Evolutionary conservation across 2,329 filamentous ascomycete species (phyloP).

Genomic region (Ceratocystis destructans): DNA sequence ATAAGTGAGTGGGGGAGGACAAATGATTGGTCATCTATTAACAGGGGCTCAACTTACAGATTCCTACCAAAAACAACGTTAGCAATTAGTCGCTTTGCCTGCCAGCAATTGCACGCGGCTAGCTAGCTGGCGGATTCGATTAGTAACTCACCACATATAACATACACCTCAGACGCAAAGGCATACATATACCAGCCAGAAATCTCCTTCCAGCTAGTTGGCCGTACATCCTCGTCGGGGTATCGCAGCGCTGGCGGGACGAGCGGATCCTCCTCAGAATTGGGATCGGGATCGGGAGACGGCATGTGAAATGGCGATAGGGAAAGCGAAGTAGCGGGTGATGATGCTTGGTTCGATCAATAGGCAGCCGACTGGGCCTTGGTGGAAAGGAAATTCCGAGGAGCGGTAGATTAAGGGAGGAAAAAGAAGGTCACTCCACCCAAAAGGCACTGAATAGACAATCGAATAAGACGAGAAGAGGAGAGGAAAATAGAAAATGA

Average conservation of each 20-base stretch:
- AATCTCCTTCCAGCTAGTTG: conserved; percentile 77
- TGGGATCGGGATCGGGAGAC: not conserved
- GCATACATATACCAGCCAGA: conserved; percentile 92
- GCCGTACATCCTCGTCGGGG: conserved; percentile 71
- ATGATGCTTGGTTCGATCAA: not conserved
- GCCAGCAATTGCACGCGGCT: not conserved
- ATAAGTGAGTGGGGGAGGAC: not conserved
- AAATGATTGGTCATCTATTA: conserved; percentile 16
- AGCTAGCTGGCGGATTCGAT: not conserved
- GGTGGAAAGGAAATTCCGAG: too few relatives aligned
- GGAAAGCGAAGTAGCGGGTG: not conserved
- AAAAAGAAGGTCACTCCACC: too few relatives aligned
- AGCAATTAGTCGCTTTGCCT: conserved; percentile 1
- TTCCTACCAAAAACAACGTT: conserved; percentile 21
- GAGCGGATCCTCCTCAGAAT: conserved; percentile 9
- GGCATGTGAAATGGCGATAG: not conserved
- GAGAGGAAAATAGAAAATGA: too few relatives aligned
- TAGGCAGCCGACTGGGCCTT: too few relatives aligned
- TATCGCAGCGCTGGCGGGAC: conserved; percentile 38
- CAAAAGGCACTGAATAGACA: too few relatives aligned
- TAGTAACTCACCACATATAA: conserved; percentile 59
- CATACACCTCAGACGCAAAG: conserved; percentile 92
- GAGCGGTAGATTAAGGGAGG: too few relatives aligned
- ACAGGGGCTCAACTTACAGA: conserved; percentile 23
- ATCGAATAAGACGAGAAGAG: too few relatives aligned